These are phyloP conservation scores for Alternaria gaisen DNA, from an alignment of 2,329 filamentous ascomycete species.

Conservation along the genomic window DNA sequence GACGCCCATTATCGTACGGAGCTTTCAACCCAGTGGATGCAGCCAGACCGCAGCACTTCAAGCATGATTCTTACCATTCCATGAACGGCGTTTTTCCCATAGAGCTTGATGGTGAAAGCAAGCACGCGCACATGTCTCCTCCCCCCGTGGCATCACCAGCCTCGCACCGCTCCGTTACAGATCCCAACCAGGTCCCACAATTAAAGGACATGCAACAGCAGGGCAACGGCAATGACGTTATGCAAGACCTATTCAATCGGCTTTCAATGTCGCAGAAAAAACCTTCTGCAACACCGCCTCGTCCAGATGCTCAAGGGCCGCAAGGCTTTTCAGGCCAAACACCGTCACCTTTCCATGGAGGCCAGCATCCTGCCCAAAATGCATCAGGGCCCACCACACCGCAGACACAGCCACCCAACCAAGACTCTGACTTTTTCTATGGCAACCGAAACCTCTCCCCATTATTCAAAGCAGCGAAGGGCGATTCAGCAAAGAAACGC, in stretches of 20 bases:
- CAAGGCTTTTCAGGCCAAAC: constrained; percentile 42
- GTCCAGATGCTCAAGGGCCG: constrained; percentile 29
- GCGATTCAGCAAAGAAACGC: constrained; percentile 52
- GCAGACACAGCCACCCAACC: constrained; percentile 35
- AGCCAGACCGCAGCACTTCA: constrained; percentile 46
- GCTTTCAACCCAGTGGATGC: constrained; percentile 25
- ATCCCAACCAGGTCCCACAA: constrained; percentile 43
- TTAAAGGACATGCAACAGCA: constrained; percentile 44
- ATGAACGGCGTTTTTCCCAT: constrained; percentile 69
- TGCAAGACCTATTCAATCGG: constrained; percentile 56
- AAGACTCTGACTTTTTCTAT: constrained; percentile 45
- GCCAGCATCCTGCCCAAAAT: constrained; percentile 41
- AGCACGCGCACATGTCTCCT: constrained; percentile 29
- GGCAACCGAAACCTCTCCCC: constrained; percentile 61
- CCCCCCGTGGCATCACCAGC: constrained; percentile 35
- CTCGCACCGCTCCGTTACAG: constrained; percentile 41
- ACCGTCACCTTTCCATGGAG: constrained; percentile 53
- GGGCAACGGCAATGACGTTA: constrained; percentile 53
- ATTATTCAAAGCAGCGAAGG: constrained; percentile 58
- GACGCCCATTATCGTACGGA: constrained; percentile 40
- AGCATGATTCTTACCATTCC: constrained; percentile 57
- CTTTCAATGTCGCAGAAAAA: constrained; percentile 50
- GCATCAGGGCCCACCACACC: constrained; percentile 48
- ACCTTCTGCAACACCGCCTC: constrained; percentile 34
- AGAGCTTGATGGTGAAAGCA: constrained; percentile 65